Evolutionary conservation across 495 filamentous ascomycete genomes (phyloP).

Genomic region (Jackrogersella minutella): DNA sequence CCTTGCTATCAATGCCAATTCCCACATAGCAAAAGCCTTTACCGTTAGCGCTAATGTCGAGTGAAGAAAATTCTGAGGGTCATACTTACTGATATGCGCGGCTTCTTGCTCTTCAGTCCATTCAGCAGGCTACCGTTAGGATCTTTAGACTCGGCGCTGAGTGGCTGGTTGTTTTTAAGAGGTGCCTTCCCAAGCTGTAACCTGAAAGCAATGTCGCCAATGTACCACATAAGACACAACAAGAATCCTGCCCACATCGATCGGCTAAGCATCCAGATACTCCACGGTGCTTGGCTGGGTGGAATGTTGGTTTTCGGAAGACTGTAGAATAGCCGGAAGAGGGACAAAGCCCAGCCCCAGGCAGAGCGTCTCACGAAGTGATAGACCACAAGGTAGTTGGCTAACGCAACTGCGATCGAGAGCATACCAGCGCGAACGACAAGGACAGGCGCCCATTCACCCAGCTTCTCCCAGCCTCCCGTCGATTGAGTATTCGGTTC

Average conservation of each 20-base stretch:
- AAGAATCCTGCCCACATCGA: conserved; percentile 71
- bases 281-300: conserved; percentile 65
- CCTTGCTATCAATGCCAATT: conserved; percentile 79
- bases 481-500: conserved; percentile 18
- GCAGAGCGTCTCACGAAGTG: conserved; percentile 67
- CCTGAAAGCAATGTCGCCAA: conserved; percentile 77
- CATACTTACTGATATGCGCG: conserved; percentile 54
- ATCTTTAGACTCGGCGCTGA: conserved; percentile 84
- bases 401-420: conserved; percentile 53
- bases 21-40: conserved; percentile 88
- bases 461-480: conserved; percentile 14
- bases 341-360: conserved; percentile 72
- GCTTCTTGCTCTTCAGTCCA: conserved; percentile 79
- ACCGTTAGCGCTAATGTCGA: conserved; percentile 33
- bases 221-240: conserved; percentile 75
- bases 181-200: conserved; percentile 80
- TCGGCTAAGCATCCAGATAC: conserved; percentile 63
- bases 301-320: conserved; percentile 73
- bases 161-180: conserved; percentile 80
- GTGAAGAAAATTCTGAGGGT: neutral
- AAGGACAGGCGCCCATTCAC: conserved; percentile 26
- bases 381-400: conserved; percentile 68
- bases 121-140: conserved; percentile 89
- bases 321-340: conserved; percentile 76
- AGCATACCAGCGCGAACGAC: conserved; percentile 35